Percentiles rank a stretch among this genome's conserved stretches.
Evolutionary conservation across 2,329 filamentous ascomycete species (phyloP).

Genomic region (Rhexocercosporidium sp.): DNA sequence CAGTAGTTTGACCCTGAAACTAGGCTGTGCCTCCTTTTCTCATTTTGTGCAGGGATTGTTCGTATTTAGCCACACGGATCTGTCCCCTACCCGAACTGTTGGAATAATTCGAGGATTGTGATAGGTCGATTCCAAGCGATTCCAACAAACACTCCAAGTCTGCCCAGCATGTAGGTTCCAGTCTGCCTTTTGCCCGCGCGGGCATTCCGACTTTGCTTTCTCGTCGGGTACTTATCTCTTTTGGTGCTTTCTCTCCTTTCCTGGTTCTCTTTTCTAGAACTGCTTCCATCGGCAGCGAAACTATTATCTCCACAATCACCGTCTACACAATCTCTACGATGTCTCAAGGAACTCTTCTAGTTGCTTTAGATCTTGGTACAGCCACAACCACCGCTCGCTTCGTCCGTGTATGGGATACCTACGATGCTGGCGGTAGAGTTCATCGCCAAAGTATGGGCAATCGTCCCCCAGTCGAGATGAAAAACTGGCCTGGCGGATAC

Average conservation of each 20-base stretch:
- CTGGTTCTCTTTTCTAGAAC: too few species aligned
- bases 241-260: background rate
- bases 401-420: background rate
- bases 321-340: background rate
- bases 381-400: background rate
- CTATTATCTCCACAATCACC: background rate
- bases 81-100: background rate
- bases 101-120: background rate
- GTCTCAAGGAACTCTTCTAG: background rate
- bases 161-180: background rate
- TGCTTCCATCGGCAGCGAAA: background rate
- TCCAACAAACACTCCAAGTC: background rate
- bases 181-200: background rate
- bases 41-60: background rate
- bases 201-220: background rate
- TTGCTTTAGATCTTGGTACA: background rate
- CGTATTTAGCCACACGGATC: background rate
- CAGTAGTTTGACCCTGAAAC: background rate
- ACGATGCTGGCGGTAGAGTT: background rate
- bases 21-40: background rate
- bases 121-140: background rate
- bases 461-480: conserved; percentile 9
- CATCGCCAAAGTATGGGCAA: background rate
- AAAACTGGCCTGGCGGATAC: conserved; percentile 13
- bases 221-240: background rate